Evolutionary conservation across 306 rosid genomes (phyloP).

Genomic region (Cucurbita maxima): DNA sequence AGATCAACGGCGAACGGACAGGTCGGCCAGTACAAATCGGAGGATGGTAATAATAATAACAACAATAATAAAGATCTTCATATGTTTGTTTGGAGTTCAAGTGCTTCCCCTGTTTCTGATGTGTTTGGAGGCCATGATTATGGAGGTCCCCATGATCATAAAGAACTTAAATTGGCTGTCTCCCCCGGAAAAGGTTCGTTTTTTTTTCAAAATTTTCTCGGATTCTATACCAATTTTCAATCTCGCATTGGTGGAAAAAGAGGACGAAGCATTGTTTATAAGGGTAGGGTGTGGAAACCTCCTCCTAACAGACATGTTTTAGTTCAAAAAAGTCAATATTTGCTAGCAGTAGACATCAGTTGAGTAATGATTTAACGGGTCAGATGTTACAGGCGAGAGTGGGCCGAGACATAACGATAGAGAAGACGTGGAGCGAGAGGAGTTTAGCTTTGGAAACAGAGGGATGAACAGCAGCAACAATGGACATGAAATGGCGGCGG

Average conservation of each 20-base stretch:
- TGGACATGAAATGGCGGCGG: neutral
- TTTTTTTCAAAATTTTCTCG: neutral
- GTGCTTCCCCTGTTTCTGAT: slow-evolving; percentile 70
- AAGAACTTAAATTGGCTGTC: slow-evolving; percentile 42
- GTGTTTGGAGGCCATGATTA: slow-evolving; percentile 61
- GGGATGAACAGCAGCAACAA: slow-evolving; percentile 37
- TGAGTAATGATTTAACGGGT: neutral
- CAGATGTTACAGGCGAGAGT: slow-evolving; percentile 30
- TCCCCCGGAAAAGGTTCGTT: slow-evolving; percentile 60
- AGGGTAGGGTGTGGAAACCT: too few relatives aligned
- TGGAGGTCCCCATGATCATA: slow-evolving; percentile 39
- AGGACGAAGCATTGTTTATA: too few relatives aligned
- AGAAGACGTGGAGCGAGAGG: slow-evolving; percentile 49
- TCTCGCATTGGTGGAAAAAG: too few relatives aligned
- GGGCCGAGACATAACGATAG: slow-evolving; percentile 38
- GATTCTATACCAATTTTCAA: too few relatives aligned
- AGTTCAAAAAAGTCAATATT: too few relatives aligned
- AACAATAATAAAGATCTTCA: slow-evolving; percentile 39
- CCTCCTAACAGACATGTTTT: too few relatives aligned
- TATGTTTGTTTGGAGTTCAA: slow-evolving; percentile 88
- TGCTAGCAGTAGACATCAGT: too few relatives aligned
- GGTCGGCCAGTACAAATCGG: slow-evolving; percentile 16
- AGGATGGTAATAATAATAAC: slow-evolving; percentile 13
- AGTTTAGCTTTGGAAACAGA: slow-evolving; percentile 73
- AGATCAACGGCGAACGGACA: slow-evolving; percentile 34